Evolutionary conservation across 177 flowering plant species (phyloP).

Genomic region (Vitis hybrid): DNA sequence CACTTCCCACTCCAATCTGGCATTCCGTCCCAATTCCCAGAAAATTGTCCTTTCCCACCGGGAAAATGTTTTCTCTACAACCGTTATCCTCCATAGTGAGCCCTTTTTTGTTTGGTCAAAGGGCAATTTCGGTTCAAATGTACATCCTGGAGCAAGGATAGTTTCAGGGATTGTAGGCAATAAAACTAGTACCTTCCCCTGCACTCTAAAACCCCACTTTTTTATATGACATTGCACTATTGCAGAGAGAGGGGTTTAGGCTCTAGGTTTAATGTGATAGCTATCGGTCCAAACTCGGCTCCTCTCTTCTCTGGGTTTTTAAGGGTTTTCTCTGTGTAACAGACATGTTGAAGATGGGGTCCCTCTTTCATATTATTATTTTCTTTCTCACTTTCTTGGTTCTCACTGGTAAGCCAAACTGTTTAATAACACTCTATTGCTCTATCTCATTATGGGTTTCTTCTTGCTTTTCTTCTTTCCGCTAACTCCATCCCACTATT

Average conservation of each 20-base stretch:
- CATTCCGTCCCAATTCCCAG: conserved; percentile 5
- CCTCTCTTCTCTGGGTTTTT: not conserved
- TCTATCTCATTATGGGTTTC: not conserved
- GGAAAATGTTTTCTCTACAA: not conserved
- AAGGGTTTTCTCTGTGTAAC: not conserved
- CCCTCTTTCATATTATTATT: conserved; percentile 17
- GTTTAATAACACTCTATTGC: not conserved
- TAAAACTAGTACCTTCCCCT: conserved; percentile 1
- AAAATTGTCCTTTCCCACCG: not conserved
- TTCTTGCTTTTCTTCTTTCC: not conserved
- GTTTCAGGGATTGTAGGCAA: not conserved
- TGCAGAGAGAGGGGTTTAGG: not conserved
- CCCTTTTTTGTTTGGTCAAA: not conserved
- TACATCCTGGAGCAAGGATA: not conserved
- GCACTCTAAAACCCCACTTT: conserved; percentile 10
- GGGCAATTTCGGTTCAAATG: not conserved
- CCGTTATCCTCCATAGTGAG: not conserved
- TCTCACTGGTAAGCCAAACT: conserved; percentile 33
- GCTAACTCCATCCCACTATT: not conserved
- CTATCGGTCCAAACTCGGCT: too few species aligned
- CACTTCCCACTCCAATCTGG: conserved; percentile 10
- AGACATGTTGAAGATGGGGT: conserved; percentile 30
- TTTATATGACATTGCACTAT: too few species aligned
- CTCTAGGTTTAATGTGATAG: not conserved
- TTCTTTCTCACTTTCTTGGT: conserved; percentile 23